Evolutionary conservation across 345 rosid genomes (phyloP).

Genomic region (Lumnitzera littorea): DNA sequence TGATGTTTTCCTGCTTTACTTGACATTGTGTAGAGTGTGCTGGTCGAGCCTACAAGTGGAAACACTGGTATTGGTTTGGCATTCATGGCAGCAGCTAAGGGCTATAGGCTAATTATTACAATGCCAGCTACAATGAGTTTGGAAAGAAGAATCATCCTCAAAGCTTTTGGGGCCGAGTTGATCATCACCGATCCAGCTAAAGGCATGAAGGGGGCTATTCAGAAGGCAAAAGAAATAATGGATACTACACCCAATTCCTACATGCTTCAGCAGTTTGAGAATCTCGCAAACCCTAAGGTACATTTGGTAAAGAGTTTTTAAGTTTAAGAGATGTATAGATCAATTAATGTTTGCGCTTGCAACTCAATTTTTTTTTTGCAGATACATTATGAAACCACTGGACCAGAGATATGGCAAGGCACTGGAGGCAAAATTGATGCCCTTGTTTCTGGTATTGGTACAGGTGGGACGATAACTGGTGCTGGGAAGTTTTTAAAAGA

Average conservation of each 20-base stretch:
- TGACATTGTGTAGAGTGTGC: constrained; percentile 46
- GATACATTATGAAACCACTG: constrained; percentile 90
- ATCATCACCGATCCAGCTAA: constrained; percentile 81
- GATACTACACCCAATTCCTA: constrained; percentile 71
- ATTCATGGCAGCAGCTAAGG: constrained; percentile 85
- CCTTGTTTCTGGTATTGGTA: constrained; percentile 86
- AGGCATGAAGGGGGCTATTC: constrained; percentile 93
- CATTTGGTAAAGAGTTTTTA: too few species aligned
- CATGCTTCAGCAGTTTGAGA: constrained; percentile 90
- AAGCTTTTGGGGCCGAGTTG: constrained; percentile 86
- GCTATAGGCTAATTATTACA: constrained; percentile 70
- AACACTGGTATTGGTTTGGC: constrained; percentile 93
- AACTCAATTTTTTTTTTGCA: constrained; percentile 6
- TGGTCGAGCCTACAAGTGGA: constrained; percentile 96
- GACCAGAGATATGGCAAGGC: constrained; percentile 92
- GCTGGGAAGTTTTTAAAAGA: constrained; percentile 81
- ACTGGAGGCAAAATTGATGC: constrained; percentile 77
- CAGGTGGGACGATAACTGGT: constrained; percentile 94
- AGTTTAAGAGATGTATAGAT: too few species aligned
- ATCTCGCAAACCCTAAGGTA: constrained; percentile 91
- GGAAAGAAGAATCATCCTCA: constrained; percentile 88
- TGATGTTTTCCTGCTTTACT: background rate
- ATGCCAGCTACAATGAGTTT: constrained; percentile 95
- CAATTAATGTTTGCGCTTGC: too few species aligned
- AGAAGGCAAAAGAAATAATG: constrained; percentile 80